These are phyloP conservation scores for Diphasiastrum complanatum DNA, from an alignment of 83 land plant genomes.

Conservation along the genomic window DNA sequence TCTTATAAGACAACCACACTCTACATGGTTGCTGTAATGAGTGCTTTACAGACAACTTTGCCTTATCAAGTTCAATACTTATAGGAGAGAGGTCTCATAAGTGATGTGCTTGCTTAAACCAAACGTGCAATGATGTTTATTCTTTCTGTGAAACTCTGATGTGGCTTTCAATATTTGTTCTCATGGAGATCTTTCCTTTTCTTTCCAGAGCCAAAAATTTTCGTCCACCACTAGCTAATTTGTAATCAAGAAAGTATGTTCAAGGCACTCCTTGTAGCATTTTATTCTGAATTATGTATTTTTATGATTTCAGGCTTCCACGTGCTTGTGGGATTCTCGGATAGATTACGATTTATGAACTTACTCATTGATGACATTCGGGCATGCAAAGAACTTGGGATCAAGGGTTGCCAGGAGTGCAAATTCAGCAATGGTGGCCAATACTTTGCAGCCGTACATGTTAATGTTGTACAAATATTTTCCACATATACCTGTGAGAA, in stretches of 20 bases:
- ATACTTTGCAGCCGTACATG: slow-evolving; percentile 39
- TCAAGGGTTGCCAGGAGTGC: slow-evolving; percentile 35
- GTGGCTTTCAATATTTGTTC: no score
- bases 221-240: not conserved
- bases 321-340: slow-evolving; percentile 31
- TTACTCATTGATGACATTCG: slow-evolving; percentile 31
- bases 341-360: slow-evolving; percentile 35
- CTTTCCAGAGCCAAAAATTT: not conserved
- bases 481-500: slow-evolving; percentile 36
- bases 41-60: no score
- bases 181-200: no score
- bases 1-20: no score
- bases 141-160: no score
- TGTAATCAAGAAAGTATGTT: not conserved
- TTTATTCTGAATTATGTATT: slow-evolving; percentile 4
- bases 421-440: slow-evolving; percentile 37
- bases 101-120: no score
- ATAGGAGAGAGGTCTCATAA: no score
- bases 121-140: no score
- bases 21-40: no score
- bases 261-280: not conserved
- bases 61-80: no score
- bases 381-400: slow-evolving; percentile 28
- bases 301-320: slow-evolving; percentile 24
- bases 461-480: slow-evolving; percentile 33